A percentile compares a stretch with the other conserved stretches of the same genome.
Evolutionary conservation across 2,329 filamentous ascomycete species (phyloP).

Genomic region (Ophiosphaerella korrae): DNA sequence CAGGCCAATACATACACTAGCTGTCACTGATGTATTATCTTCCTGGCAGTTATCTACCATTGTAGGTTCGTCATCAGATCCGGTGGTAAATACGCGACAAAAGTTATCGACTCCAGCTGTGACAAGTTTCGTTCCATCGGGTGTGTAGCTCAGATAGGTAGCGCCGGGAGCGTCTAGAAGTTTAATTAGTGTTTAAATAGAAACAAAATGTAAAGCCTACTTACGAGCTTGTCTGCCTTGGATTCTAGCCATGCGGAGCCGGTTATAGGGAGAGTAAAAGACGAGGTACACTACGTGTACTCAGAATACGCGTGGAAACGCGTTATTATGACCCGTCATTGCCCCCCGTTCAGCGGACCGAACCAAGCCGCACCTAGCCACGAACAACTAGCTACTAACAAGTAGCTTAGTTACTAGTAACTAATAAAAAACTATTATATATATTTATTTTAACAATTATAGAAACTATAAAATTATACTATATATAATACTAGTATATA

Average conservation of each 20-base stretch:
- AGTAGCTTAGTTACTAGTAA: too few relatives aligned
- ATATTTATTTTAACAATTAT: too few relatives aligned
- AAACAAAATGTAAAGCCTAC: background rate
- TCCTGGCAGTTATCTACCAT: conserved; percentile 93
- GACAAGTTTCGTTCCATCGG: conserved; percentile 82
- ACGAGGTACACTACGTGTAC: too few relatives aligned
- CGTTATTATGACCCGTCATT: too few relatives aligned
- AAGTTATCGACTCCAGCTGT: conserved; percentile 94
- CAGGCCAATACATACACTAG: conserved; percentile 57
- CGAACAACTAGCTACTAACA: too few relatives aligned
- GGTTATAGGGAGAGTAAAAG: too few relatives aligned
- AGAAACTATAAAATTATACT: too few relatives aligned
- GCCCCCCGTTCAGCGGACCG: too few relatives aligned
- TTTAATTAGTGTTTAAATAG: conserved; percentile 8
- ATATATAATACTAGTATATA: too few relatives aligned
- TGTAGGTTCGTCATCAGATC: conserved; percentile 87
- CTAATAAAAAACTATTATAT: too few relatives aligned
- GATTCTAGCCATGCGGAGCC: conserved; percentile 15
- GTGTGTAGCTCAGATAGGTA: conserved; percentile 88
- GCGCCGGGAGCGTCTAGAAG: conserved; percentile 76
- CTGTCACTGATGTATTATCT: conserved; percentile 78
- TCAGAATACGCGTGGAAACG: too few relatives aligned
- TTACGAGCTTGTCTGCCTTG: conserved; percentile 42
- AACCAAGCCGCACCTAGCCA: too few relatives aligned
- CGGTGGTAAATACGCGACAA: conserved; percentile 89